These are phyloP conservation scores for Botryosphaeria agaves DNA, from an alignment of 2,329 filamentous ascomycete genomes.

Conservation along the genomic window DNA sequence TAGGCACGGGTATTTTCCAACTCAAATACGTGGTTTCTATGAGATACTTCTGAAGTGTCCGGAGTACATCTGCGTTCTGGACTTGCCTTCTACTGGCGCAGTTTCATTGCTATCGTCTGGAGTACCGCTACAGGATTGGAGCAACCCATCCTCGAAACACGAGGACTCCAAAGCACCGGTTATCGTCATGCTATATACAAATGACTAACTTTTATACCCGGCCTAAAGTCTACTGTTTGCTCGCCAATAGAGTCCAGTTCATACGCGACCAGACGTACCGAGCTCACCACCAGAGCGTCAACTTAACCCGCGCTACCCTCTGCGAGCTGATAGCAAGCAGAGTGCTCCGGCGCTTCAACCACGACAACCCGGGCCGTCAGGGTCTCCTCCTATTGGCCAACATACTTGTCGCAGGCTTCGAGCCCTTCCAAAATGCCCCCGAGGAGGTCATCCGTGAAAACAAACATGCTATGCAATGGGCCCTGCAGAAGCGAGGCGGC, in stretches of 20 bases:
- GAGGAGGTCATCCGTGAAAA: constrained; percentile 44
- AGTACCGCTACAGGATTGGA: no score
- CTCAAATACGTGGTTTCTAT: no score
- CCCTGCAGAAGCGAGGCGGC: constrained; percentile 26
- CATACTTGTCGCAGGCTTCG: constrained; percentile 67
- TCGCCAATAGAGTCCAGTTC: constrained; percentile 70
- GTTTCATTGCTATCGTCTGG: no score
- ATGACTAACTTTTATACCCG: no score
- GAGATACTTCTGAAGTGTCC: no score
- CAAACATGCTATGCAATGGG: constrained; percentile 26
- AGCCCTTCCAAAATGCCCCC: constrained; percentile 72
- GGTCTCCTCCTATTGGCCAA: constrained; percentile 60
- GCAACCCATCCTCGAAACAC: no score
- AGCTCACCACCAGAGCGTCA: constrained; percentile 65
- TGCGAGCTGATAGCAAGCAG: constrained; percentile 68
- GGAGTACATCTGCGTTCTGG: no score
- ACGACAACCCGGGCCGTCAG: constrained; percentile 53
- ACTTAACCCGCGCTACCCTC: constrained; percentile 57
- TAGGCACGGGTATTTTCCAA: no score
- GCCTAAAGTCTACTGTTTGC: constrained; percentile 58
- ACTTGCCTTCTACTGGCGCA: no score
- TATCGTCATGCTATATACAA: no score
- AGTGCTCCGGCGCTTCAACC: constrained; percentile 60
- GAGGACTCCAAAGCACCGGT: no score
- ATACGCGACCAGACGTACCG: constrained; percentile 60